Percentiles rank a stretch among this genome's conserved stretches.
Conservation (phyloP, 2,329 filamentous ascomycete species). For the Verticillium tricorpus region DNA sequence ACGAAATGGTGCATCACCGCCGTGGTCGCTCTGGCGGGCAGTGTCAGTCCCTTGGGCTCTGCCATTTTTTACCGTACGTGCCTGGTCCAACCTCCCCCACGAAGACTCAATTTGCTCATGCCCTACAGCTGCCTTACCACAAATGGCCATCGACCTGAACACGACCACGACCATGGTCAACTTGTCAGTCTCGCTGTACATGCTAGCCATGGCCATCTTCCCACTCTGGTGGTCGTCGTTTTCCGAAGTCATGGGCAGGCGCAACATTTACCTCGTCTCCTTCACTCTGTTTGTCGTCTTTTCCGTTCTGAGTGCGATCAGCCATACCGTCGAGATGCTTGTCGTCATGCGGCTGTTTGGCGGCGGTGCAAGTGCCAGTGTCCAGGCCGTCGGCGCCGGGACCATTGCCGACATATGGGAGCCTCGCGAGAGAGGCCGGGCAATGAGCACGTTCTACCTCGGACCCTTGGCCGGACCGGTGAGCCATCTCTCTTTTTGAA, state of each 20-base stretch:
- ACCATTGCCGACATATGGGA: conserved; percentile 83
- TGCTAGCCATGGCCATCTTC: conserved; percentile 79
- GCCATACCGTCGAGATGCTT: conserved; percentile 68
- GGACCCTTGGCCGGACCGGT: conserved; percentile 69
- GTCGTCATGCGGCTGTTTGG: conserved; percentile 70
- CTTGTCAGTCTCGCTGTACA: conserved; percentile 72
- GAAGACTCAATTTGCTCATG: background rate
- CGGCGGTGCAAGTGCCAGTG: conserved; percentile 73
- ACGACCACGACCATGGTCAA: conserved; percentile 65
- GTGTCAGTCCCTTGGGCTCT: conserved; percentile 77
- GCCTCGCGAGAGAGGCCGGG: conserved; percentile 62
- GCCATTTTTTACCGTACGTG: conserved; percentile 75
- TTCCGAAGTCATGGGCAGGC: conserved; percentile 66
- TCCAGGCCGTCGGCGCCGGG: conserved; percentile 78
- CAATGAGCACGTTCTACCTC: conserved; percentile 82
- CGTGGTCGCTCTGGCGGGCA: conserved; percentile 71
- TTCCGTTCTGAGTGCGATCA: conserved; percentile 64
- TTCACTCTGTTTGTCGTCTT: conserved; percentile 71
- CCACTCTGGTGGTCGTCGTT: conserved; percentile 86
- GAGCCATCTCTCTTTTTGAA: conserved; percentile 41
- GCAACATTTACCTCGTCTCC: conserved; percentile 73
- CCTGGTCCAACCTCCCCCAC: background rate
- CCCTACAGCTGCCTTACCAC: conserved; percentile 57
- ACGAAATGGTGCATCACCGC: conserved; percentile 85
- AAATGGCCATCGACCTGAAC: conserved; percentile 59